A percentile compares a stretch with the other conserved stretches of the same genome.
These are phyloP conservation scores for Clitoria ternatea DNA, from an alignment of 306 rosid genomes.

Conservation along the genomic window DNA sequence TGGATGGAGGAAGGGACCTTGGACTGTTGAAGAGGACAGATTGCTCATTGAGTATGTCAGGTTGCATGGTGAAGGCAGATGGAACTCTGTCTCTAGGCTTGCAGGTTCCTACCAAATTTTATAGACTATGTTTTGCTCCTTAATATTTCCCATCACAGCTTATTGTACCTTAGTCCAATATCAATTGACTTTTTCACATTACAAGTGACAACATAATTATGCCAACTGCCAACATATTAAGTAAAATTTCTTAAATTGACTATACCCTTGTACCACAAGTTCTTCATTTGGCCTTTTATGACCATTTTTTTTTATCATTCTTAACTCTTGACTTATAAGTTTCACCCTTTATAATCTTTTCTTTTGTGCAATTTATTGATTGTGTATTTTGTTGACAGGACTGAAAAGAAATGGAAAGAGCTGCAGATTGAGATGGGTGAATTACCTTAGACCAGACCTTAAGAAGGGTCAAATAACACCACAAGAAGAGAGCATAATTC, in stretches of 20 bases:
- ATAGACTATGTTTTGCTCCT: neutral
- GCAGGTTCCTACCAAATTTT: conserved; percentile 47
- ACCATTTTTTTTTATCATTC: neutral
- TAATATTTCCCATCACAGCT: neutral
- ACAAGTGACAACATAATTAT: neutral
- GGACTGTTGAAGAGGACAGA: conserved; percentile 93
- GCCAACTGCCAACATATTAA: conserved; percentile 5
- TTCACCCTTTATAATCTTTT: neutral
- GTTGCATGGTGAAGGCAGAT: conserved; percentile 93
- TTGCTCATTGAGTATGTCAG: conserved; percentile 80
- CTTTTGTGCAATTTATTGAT: neutral
- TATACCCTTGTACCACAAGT: neutral
- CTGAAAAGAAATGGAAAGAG: conserved; percentile 88
- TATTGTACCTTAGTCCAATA: neutral
- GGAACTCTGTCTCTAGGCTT: conserved; percentile 93
- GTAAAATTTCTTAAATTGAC: neutral
- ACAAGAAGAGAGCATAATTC: conserved; percentile 85
- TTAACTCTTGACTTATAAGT: neutral
- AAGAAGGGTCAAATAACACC: conserved; percentile 65
- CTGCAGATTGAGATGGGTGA: conserved; percentile 92
- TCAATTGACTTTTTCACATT: conserved; percentile 11
- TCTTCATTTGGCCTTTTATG: neutral
- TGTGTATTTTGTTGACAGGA: conserved; percentile 37
- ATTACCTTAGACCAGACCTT: conserved; percentile 81
- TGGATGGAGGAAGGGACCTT: conserved; percentile 97